phyloP scores from a whole-genome alignment of 106 monocot species.

The Vanilla planifolia region DNA sequence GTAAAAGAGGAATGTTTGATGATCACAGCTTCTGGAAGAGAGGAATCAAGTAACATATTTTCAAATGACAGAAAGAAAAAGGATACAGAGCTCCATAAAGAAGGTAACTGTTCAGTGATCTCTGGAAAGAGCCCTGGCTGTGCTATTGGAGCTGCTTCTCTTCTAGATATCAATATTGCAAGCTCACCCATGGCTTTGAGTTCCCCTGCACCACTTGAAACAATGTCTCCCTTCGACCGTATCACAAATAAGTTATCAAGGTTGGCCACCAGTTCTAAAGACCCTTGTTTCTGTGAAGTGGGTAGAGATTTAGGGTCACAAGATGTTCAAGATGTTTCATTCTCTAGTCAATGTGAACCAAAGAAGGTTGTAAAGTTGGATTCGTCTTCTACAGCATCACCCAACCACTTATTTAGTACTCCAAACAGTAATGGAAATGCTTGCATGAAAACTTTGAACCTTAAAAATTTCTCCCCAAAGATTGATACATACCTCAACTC shows the following conservation, averaged over 20 bases:
- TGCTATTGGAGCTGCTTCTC: slow-evolving; percentile 8
- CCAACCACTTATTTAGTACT: no score
- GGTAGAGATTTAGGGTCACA: neutral
- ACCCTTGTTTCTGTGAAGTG: neutral
- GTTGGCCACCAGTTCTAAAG: neutral
- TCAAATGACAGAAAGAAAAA: slow-evolving; percentile 3
- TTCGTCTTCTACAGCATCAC: no score
- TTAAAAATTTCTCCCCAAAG: no score
- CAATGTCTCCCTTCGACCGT: neutral
- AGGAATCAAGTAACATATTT: slow-evolving; percentile 10
- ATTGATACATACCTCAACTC: neutral
- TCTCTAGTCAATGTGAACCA: neutral
- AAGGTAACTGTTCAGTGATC: neutral
- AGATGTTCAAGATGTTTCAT: neutral
- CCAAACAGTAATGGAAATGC: no score
- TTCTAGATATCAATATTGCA: neutral
- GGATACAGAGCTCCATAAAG: slow-evolving; percentile 19
- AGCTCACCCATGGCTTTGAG: slow-evolving; percentile 3
- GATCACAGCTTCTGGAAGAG: slow-evolving; percentile 7
- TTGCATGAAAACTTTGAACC: no score
- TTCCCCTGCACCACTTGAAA: slow-evolving; percentile 9
- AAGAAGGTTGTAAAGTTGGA: neutral
- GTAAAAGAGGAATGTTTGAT: slow-evolving; percentile 1
- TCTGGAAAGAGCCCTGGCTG: slow-evolving; percentile 8
- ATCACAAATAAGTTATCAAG: slow-evolving; percentile 11